Conservation (phyloP, 2,329 filamentous ascomycete species). For the Aphanocladium album region DNA sequence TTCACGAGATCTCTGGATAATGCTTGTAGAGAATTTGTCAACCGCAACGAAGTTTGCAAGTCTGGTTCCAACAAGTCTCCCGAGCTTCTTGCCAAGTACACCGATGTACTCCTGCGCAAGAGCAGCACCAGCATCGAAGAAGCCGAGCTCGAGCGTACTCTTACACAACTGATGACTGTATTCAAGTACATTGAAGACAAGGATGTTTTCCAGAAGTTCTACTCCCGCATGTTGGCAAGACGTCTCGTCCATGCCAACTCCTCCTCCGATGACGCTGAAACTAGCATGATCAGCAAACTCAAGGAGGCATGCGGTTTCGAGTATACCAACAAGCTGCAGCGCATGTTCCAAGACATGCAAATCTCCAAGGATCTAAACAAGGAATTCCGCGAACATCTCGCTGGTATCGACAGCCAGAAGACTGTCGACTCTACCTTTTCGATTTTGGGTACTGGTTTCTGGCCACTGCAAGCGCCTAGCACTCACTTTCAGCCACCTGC, state of each 20-base stretch:
- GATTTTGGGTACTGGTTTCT: conserved; percentile 93
- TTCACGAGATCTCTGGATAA: conserved; percentile 96
- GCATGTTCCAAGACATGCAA: conserved; percentile 99
- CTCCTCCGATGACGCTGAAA: conserved; percentile 94
- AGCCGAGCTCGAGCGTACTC: conserved; percentile 80
- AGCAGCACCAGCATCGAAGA: conserved; percentile 90
- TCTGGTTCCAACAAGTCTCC: conserved; percentile 90
- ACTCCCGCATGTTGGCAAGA: conserved; percentile 92
- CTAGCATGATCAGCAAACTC: conserved; percentile 98
- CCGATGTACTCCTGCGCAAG: conserved; percentile 88
- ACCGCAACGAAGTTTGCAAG: conserved; percentile 94
- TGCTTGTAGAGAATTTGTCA: conserved; percentile 96
- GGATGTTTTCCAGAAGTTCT: conserved; percentile 99
- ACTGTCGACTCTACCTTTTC: conserved; percentile 82
- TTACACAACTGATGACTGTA: conserved; percentile 95
- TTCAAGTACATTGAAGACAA: conserved; percentile 99
- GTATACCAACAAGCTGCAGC: conserved; percentile 98
- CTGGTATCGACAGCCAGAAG: conserved; percentile 54
- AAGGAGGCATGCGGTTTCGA: conserved; percentile 99
- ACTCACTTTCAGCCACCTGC: conserved; percentile 85
- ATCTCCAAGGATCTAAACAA: conserved; percentile 96
- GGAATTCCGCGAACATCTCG: conserved; percentile 73
- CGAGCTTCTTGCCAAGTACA: conserved; percentile 91
- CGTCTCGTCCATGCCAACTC: conserved; percentile 93
- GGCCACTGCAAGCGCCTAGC: conserved; percentile 82